A percentile compares a stretch with the other conserved stretches of the same genome.
Conservation (phyloP, 2,329 filamentous ascomycete genomes). For the Penicillium thymicola region DNA sequence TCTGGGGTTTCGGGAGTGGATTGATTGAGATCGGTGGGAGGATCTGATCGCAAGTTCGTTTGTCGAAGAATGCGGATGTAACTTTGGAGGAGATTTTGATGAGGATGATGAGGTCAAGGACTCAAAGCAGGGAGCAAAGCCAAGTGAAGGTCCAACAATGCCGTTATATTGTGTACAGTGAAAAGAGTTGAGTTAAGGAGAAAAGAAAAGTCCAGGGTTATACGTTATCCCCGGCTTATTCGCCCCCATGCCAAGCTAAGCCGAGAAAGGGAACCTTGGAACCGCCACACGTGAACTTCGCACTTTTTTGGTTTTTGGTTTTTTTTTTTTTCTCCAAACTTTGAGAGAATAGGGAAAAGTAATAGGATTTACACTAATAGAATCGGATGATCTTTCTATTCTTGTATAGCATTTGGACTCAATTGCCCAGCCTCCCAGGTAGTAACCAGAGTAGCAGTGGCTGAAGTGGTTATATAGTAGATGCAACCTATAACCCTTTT, state of each 20-base stretch:
- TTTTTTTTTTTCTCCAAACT: neutral
- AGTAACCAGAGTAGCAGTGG: no score
- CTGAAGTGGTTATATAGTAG: no score
- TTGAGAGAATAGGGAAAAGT: neutral
- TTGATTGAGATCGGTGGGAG: neutral
- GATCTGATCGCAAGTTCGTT: conserved; percentile 6
- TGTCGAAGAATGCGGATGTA: conserved; percentile 11
- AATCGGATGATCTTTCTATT: neutral
- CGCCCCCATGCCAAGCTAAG: conserved; percentile 6
- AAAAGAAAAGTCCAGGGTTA: neutral
- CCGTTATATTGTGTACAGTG: neutral
- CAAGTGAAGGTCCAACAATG: neutral
- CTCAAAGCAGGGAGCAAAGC: neutral
- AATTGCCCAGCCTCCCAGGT: neutral
- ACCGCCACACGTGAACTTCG: conserved; percentile 7
- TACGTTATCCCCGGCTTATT: neutral
- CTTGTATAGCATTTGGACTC: neutral
- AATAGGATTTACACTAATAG: neutral
- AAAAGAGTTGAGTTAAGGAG: neutral
- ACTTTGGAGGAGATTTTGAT: neutral
- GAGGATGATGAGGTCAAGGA: neutral
- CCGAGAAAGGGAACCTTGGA: conserved; percentile 6
- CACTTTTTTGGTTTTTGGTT: neutral
- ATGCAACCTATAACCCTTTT: no score
- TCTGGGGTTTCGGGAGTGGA: no score